Percentiles rank a stretch among this genome's conserved stretches.
These are phyloP conservation scores for Tricholoma hemisulphureum DNA, from an alignment of 768 basidiomycete genomes.

Conservation along the genomic window DNA sequence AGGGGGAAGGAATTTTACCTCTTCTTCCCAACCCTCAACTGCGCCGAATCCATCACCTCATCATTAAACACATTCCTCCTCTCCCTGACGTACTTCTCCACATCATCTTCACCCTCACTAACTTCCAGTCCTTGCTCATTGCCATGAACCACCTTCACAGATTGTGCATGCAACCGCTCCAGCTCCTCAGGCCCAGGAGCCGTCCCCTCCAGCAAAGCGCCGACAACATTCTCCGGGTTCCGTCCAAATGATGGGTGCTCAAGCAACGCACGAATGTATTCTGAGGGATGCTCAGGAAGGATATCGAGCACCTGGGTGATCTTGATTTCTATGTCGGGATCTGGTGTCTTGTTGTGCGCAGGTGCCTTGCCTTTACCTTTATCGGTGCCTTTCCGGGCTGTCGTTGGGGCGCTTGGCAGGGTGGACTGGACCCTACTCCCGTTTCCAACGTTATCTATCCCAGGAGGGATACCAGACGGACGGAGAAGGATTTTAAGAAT, in stretches of 20 bases:
- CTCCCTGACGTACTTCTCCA: conserved; percentile 32
- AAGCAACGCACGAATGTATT: conserved; percentile 61
- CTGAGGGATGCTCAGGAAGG: conserved; percentile 57
- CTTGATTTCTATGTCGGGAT: conserved; percentile 53
- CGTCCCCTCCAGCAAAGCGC: conserved; percentile 73
- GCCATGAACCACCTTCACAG: not conserved
- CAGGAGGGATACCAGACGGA: conserved; percentile 51
- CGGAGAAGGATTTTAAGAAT: conserved; percentile 63
- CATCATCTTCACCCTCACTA: conserved; percentile 12
- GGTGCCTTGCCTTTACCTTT: conserved; percentile 46
- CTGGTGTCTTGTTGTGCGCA: conserved; percentile 16
- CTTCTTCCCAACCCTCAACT: conserved; percentile 65
- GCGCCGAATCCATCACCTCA: conserved; percentile 61
- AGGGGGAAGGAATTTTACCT: conserved; percentile 11
- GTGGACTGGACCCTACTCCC: conserved; percentile 16
- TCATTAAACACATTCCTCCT: conserved; percentile 77
- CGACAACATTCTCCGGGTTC: conserved; percentile 61
- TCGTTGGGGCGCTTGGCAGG: not conserved
- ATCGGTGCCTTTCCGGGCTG: conserved; percentile 6
- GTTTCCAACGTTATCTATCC: conserved; percentile 37
- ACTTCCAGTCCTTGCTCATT: not conserved
- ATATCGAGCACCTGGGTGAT: conserved; percentile 75
- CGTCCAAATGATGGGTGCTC: conserved; percentile 47
- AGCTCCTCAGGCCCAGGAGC: conserved; percentile 43
- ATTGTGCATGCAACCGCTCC: not conserved